Evolutionary conservation across 2,329 filamentous ascomycete genomes (phyloP), one percentile per base, ranked within the genome.

Genomic region (Arthrocladium fulminans): DNA sequence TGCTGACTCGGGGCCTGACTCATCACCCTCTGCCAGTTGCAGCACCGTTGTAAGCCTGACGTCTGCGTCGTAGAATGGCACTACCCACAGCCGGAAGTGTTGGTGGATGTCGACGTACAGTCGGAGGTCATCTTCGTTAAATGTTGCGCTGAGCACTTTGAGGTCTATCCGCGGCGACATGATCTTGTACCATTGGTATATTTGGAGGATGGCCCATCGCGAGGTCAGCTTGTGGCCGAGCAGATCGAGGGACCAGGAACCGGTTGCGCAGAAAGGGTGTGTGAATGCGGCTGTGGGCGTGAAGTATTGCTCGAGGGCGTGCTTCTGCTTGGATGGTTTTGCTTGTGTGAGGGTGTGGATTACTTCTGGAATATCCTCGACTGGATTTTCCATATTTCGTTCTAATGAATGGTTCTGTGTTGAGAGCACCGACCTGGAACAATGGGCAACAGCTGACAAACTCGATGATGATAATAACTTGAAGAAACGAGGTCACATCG

Each of bases 101-200:
- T 95, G 88, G 34, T 73, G 76, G 52, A 92, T 75, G 29, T 76
- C 77, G 43, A 88, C 75, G 65, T 88, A 94, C 43, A 94, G 76
- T n/a, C 77, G 73, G 34, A 79, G 70, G 19, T 76, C 77, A 2
- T 72, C 60, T 57, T 80, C 68, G 61, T 94, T 86, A 59, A 81
- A 86, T 13, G 83, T 85, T 84, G 81, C 66, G 24, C 71, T 74
- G 45, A 87, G 76, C 15, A 95, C 72, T 1, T 75, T 68, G 10
- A 90, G 67, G 37, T 81, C 73, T 55, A 92, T 85, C 15, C 73
- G 70, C 0, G 88, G 88, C 52, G 81, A 87, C 61, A 94, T 72
- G 54, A 90, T 84, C 60, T 88, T 86, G 66, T 94, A 90, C 85
- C 84, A 89, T 34, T 80, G 78, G 61, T 87, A 94, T 49, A 94